Conservation (phyloP, 306 rosid species). For the Cicer cuneatum region DNA sequence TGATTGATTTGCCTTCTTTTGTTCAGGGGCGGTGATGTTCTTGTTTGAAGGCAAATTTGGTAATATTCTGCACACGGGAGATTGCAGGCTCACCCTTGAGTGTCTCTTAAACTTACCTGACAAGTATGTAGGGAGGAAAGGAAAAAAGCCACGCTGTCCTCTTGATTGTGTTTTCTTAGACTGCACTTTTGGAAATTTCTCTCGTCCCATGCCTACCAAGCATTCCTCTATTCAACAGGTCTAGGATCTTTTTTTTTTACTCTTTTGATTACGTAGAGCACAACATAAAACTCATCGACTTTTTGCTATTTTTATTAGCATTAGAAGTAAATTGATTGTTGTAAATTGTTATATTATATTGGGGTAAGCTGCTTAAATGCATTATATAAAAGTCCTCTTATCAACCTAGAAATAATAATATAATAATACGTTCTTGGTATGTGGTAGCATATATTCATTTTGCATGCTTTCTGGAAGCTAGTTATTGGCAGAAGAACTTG, state of each 20-base stretch:
- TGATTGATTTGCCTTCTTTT: constrained; percentile 47
- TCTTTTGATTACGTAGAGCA: neutral
- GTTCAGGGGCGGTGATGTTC: constrained; percentile 84
- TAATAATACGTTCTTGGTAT: neutral
- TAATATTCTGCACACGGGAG: constrained; percentile 75
- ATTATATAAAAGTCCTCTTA: neutral
- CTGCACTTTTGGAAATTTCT: constrained; percentile 75
- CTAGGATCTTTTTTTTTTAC: no score
- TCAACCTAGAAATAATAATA: constrained; percentile 4
- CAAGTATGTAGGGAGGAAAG: constrained; percentile 69
- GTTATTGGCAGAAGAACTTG: constrained; percentile 24
- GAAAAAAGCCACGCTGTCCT: constrained; percentile 55
- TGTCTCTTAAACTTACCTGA: constrained; percentile 68
- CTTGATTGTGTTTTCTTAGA: constrained; percentile 78
- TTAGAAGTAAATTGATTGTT: constrained; percentile 6
- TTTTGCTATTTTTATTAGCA: constrained; percentile 19
- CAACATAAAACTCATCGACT: neutral
- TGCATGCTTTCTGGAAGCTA: neutral
- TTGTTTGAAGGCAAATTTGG: constrained; percentile 80
- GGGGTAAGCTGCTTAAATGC: constrained; percentile 1
- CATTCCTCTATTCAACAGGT: constrained; percentile 72
- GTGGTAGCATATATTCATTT: constrained; percentile 4
- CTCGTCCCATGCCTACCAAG: constrained; percentile 61
- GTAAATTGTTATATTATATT: constrained; percentile 13
- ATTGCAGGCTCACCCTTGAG: constrained; percentile 77